phyloP scores from a whole-genome alignment of 1,139 yeast genomes.

The Yamadazyma buinensis region DNA sequence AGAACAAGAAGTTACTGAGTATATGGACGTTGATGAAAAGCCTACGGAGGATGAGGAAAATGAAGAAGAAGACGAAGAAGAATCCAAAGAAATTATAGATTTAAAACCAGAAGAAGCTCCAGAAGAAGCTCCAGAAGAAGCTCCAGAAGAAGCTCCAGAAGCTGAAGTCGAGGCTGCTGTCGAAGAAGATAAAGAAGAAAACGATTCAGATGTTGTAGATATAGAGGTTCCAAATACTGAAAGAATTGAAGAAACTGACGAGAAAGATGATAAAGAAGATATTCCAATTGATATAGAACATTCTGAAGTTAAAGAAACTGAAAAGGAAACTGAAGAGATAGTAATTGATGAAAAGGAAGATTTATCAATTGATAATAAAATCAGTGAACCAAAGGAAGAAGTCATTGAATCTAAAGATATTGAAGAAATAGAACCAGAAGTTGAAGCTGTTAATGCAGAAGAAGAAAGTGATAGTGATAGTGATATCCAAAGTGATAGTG shows the following conservation, averaged over 20 bases:
- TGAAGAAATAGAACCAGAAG: not conserved
- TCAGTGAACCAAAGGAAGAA: not conserved
- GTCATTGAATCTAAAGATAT: not conserved
- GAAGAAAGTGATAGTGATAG: slow-evolving; percentile 4
- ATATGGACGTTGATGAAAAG: not conserved
- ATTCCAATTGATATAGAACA: too few species aligned
- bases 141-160: slow-evolving; percentile 12
- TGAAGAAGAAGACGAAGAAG: not conserved
- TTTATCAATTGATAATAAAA: slow-evolving; percentile 1
- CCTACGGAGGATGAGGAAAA: too few species aligned
- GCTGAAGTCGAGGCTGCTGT: slow-evolving; percentile 7
- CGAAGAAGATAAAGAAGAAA: not conserved
- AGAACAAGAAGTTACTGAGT: not conserved
- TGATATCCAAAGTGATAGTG: too few species aligned
- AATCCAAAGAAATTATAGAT: slow-evolving; percentile 1
- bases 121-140: slow-evolving; percentile 5
- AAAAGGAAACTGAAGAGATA: not conserved
- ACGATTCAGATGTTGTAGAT: not conserved
- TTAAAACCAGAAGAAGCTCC: slow-evolving; percentile 12
- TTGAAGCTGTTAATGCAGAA: slow-evolving; percentile 2
- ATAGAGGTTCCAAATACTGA: not conserved
- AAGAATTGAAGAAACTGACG: not conserved
- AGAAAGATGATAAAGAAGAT: not conserved
- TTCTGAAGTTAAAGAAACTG: not conserved
- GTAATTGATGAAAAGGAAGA: not conserved